Evolutionary conservation across 1,284 basidiomycete genomes (phyloP).

Genomic region (Termitomyces sp.): DNA sequence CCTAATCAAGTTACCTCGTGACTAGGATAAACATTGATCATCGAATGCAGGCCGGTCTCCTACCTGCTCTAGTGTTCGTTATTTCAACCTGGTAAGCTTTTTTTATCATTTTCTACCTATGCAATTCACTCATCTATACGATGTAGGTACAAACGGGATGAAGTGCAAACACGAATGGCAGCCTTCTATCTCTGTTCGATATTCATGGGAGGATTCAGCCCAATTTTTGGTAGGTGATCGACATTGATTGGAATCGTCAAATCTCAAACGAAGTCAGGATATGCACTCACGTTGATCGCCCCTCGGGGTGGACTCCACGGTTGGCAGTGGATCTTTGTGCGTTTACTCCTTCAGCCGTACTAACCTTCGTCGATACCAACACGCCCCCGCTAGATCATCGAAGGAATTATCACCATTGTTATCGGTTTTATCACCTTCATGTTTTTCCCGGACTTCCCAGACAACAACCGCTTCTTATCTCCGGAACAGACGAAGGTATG

Average conservation of each 20-base stretch:
- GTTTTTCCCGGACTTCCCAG: conserved; percentile 36
- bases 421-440: conserved; percentile 31
- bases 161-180: conserved; percentile 38
- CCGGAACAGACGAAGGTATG: conserved; percentile 27
- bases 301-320: conserved; percentile 29
- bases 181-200: conserved; percentile 36
- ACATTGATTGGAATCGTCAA: neutral
- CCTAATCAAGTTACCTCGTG: neutral
- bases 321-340: conserved; percentile 39
- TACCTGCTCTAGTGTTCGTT: conserved; percentile 38
- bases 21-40: neutral
- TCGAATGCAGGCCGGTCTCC: conserved; percentile 32
- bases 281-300: conserved; percentile 28
- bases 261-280: conserved; percentile 21
- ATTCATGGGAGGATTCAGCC: conserved; percentile 32
- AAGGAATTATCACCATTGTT: conserved; percentile 32
- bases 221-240: conserved; percentile 24
- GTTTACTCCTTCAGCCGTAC: neutral
- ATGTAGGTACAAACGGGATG: conserved; percentile 32
- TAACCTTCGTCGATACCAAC: neutral
- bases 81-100: conserved; percentile 34
- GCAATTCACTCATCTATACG: neutral
- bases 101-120: neutral
- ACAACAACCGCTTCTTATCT: conserved; percentile 34
- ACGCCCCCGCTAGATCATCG: conserved; percentile 27